Evolutionary conservation across 2,329 filamentous ascomycete genomes (phyloP).

Genomic region (Neonectria sp.): DNA sequence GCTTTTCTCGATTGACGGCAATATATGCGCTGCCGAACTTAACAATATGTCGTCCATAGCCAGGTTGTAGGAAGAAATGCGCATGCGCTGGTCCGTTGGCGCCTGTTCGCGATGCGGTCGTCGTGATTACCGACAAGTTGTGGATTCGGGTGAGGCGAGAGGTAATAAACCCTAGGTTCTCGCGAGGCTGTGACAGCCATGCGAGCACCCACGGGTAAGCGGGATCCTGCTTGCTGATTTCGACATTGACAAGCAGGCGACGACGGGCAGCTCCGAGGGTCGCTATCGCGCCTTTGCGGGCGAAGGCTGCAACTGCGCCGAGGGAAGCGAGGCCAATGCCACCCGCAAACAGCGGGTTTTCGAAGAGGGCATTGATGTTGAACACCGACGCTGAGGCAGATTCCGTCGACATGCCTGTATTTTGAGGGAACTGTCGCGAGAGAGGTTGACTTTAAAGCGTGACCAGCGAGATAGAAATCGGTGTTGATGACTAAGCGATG

Average conservation of each 20-base stretch:
- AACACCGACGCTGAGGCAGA: constrained; percentile 54
- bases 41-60: constrained; percentile 90
- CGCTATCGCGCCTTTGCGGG: constrained; percentile 81
- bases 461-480: constrained; percentile 11
- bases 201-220: constrained; percentile 95
- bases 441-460: constrained; percentile 32
- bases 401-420: constrained; percentile 51
- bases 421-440: constrained; percentile 39
- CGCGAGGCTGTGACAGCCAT: constrained; percentile 91
- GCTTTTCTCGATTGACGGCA: constrained; percentile 87
- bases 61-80: constrained; percentile 90
- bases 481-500: constrained; percentile 23
- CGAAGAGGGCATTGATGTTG: constrained; percentile 71
- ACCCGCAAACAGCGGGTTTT: constrained; percentile 76
- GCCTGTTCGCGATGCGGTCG: constrained; percentile 73
- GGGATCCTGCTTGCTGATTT: constrained; percentile 94
- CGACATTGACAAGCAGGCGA: constrained; percentile 93
- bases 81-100: constrained; percentile 79
- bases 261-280: constrained; percentile 83
- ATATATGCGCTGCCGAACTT: constrained; percentile 92
- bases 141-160: constrained; percentile 72
- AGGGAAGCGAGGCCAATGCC: constrained; percentile 94
- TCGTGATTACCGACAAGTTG: constrained; percentile 71
- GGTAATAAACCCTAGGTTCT: constrained; percentile 71
- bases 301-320: constrained; percentile 85